phyloP scores from a whole-genome alignment of 1,284 basidiomycete genomes.

The Takashimella koratensis region DNA sequence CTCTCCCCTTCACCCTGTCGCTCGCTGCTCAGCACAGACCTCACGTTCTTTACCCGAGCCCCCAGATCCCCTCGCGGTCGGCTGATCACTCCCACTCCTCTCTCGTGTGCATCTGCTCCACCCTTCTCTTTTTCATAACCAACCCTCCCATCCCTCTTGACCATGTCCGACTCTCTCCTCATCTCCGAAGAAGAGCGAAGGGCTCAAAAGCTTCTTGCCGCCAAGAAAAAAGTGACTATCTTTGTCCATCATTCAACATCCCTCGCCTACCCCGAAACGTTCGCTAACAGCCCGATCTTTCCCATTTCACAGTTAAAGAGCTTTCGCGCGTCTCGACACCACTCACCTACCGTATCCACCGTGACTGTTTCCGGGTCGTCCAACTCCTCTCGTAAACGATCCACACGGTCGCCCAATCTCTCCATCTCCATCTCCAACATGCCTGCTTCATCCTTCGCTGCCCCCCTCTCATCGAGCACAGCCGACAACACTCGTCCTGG shows the following conservation, averaged over 20 bases:
- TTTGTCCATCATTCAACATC: background rate
- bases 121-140: background rate
- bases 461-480: background rate
- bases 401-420: slow-evolving; percentile 2
- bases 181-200: slow-evolving; percentile 9
- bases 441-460: slow-evolving; percentile 3
- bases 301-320: slow-evolving; percentile 28
- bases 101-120: background rate
- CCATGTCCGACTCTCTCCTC: background rate
- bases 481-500: background rate
- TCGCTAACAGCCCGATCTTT: background rate
- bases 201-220: slow-evolving; percentile 34
- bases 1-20: background rate
- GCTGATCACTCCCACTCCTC: background rate
- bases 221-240: slow-evolving; percentile 39
- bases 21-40: background rate
- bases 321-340: slow-evolving; percentile 34
- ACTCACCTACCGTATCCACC: slow-evolving; percentile 5
- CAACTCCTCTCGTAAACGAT: slow-evolving; percentile 11
- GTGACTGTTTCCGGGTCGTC: slow-evolving; percentile 11
- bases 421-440: slow-evolving; percentile 5
- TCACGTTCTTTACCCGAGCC: background rate
- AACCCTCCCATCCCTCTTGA: background rate
- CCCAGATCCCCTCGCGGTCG: background rate
- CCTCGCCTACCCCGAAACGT: background rate